Percentiles rank a stretch among this genome's conserved stretches.
These are phyloP conservation scores for Trametes maxima DNA, from an alignment of 768 basidiomycete species.

Conservation along the genomic window DNA sequence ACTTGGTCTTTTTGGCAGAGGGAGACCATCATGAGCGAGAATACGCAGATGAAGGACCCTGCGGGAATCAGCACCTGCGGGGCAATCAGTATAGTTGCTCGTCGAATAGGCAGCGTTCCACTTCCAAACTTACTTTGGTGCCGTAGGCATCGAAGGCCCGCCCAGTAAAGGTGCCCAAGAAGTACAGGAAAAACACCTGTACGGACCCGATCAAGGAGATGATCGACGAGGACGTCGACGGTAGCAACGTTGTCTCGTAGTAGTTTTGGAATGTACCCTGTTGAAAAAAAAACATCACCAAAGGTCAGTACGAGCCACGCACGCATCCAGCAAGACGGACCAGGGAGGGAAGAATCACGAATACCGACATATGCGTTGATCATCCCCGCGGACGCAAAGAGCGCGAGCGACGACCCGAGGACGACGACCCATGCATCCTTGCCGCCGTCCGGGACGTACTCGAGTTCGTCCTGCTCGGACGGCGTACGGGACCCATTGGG, in stretches of 20 bases:
- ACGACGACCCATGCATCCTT: conserved; percentile 30
- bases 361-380: conserved; percentile 24
- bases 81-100: not conserved
- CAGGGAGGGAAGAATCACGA: not conserved
- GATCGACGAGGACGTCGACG: conserved; percentile 29
- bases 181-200: conserved; percentile 32
- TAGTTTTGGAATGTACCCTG: conserved; percentile 35
- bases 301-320: not conserved
- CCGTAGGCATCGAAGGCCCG: conserved; percentile 34
- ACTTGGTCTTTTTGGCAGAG: conserved; percentile 27
- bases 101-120: not conserved
- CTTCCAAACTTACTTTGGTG: conserved; percentile 19
- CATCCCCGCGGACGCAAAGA: conserved; percentile 27
- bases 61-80: conserved; percentile 26
- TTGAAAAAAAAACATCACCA: not conserved
- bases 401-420: conserved; percentile 23
- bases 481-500: not conserved
- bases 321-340: too few species aligned
- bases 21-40: conserved; percentile 34
- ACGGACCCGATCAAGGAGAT: conserved; percentile 34
- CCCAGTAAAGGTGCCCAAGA: conserved; percentile 28
- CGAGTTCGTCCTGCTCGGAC: not conserved
- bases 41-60: conserved; percentile 28
- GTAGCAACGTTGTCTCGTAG: conserved; percentile 28
- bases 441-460: conserved; percentile 32